Base-by-base conservation (phyloP, 2,329 filamentous ascomycete species). In the Ambrosiella beaveri region DNA sequence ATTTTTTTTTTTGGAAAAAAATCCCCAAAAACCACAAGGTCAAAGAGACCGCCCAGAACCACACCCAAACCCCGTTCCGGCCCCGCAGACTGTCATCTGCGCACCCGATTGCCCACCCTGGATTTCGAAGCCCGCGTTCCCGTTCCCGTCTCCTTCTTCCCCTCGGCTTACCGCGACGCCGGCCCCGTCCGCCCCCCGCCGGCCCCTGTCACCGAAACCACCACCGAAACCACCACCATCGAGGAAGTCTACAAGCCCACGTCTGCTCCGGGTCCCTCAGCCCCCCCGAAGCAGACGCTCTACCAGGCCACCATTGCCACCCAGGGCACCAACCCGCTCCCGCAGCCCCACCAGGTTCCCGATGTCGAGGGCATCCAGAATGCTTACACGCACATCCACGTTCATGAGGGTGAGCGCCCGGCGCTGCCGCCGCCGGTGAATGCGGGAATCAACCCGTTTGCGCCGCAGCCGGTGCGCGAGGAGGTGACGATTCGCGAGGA, bases 61-160 rank as follows among this genome's bases (percentile, higher is more conserved):
- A n/a, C 11, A 47, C 44, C 44, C 44, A 47, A 13, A 13, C 44
- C n/a, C 44, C 27, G 27, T 27, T 27, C 44, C 44, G 19, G 44
- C n/a, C n/a, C 13, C n/a, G 44, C 44, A 47, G 44, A 15, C 44
- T 47, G 44, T 47, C 3, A 47, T 47, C 44, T 47, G 44, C 44
- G n/a, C 44, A 27, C 44, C 61, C 58, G 86, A 84, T 83, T 85
- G 85, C 88, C 78, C 88, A 96, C 88, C 80, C 90, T 96, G 90
- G 90, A 96, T 88, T 96, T 95, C 93, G 90, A 95, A 86, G 89
- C 90, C 77, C 87, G 89, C 76, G 87, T 96, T 76, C 88, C 91
- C 80, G 93, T 97, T 77, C 91, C 91, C 78, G 95, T 96, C 84
- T 96, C 89, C 87, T 86, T 96, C 86, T 96, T 97, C 84, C 91